Evolutionary conservation across 176 grass and related monocot species (phyloP).

Genomic region (Rhipidocladum racemiflorum): DNA sequence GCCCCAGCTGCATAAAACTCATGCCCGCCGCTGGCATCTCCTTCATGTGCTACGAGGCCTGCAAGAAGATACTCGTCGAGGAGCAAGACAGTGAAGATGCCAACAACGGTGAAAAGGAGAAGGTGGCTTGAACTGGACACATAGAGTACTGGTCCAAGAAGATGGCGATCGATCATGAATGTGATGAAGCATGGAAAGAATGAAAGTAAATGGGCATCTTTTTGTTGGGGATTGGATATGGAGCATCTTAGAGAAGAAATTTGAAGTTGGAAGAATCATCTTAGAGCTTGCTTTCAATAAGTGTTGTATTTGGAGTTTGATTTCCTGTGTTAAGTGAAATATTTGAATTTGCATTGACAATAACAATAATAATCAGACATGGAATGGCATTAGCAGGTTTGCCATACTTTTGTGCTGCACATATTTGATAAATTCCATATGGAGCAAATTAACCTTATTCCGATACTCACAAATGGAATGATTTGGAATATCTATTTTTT

Average conservation of each 20-base stretch:
- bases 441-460: no score
- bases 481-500: no score
- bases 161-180: not conserved
- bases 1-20: constrained; percentile 82
- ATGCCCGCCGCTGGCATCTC: constrained; percentile 85
- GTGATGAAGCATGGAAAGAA: not conserved
- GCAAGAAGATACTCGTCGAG: constrained; percentile 77
- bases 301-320: not conserved
- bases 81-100: constrained; percentile 32
- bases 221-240: not conserved
- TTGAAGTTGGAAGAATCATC: not conserved
- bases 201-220: no score
- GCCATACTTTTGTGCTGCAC: no score
- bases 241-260: not conserved
- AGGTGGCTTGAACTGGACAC: not conserved
- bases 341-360: not conserved
- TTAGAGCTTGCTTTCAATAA: not conserved
- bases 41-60: constrained; percentile 92
- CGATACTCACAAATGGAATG: no score
- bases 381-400: no score
- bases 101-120: not conserved
- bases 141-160: not conserved
- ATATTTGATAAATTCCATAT: no score
- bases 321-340: not conserved
- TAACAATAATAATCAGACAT: not conserved